Evolutionary conservation across 768 basidiomycete genomes (phyloP).

Genomic region (Amanita rubescens): DNA sequence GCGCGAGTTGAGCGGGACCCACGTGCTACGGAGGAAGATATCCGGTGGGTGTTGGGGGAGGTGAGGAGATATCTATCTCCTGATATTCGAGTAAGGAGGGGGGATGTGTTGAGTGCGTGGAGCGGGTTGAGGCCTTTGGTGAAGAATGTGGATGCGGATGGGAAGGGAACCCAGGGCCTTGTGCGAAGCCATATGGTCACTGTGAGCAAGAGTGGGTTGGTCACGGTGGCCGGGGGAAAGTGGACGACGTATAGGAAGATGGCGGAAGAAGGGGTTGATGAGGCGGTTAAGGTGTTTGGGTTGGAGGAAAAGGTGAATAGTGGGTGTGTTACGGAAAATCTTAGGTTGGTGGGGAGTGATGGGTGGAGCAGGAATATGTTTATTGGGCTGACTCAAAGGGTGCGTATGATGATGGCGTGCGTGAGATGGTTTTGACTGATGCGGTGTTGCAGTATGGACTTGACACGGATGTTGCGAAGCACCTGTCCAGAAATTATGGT

Average conservation of each 20-base stretch:
- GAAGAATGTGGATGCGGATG: constrained; percentile 35
- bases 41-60: constrained; percentile 95
- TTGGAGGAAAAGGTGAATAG: constrained; percentile 47
- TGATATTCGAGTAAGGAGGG: constrained; percentile 90
- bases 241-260: constrained; percentile 98
- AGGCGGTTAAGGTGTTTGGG: constrained; percentile 72
- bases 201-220: constrained; percentile 67
- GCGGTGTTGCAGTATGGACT: constrained; percentile 60
- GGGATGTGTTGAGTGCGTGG: constrained; percentile 96
- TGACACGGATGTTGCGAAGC: constrained; percentile 87
- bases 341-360: constrained; percentile 87
- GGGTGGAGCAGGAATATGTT: constrained; percentile 97
- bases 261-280: constrained; percentile 92
- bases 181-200: constrained; percentile 94
- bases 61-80: constrained; percentile 82
- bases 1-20: constrained; percentile 68
- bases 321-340: constrained; percentile 69
- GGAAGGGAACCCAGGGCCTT: constrained; percentile 68
- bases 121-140: constrained; percentile 88
- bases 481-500: constrained; percentile 90
- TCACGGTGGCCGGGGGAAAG: constrained; percentile 96
- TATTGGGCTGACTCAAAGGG: constrained; percentile 88
- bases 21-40: constrained; percentile 84
- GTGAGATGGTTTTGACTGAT: not conserved
- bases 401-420: constrained; percentile 26